Evolutionary conservation across 1,284 basidiomycete genomes (phyloP).

Genomic region (Vanrija pseudolonga): DNA sequence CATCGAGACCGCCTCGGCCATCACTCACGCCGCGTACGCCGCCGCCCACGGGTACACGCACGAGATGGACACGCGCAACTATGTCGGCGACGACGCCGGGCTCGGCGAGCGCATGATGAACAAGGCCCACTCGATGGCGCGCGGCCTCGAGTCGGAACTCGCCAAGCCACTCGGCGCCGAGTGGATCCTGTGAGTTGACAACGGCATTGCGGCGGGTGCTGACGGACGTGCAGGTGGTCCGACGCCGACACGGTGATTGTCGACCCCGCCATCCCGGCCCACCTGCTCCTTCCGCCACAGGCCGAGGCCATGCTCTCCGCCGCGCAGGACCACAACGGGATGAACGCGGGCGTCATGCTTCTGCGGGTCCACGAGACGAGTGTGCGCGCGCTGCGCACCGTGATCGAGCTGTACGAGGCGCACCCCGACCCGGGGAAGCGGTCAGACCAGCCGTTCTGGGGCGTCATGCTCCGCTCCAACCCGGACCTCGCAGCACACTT

Average conservation of each 20-base stretch:
- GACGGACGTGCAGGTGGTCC: neutral
- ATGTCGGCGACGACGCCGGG: neutral
- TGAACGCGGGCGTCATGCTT: conserved; percentile 10
- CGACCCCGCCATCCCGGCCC: conserved; percentile 5
- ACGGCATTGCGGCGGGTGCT: neutral
- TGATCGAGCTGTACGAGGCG: neutral
- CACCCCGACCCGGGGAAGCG: neutral
- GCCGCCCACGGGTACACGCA: conserved; percentile 4
- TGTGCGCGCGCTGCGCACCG: neutral
- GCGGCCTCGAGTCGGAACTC: conserved; percentile 1
- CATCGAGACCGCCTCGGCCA: no score
- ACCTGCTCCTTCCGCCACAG: conserved; percentile 4
- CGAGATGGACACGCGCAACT: neutral
- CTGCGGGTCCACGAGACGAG: neutral
- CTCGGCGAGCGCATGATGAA: conserved; percentile 3
- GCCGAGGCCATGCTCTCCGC: conserved; percentile 2
- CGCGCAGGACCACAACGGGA: conserved; percentile 10
- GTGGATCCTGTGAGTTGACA: conserved; percentile 1
- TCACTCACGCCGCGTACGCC: neutral
- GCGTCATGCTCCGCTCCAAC: conserved; percentile 1
- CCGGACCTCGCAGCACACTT: neutral
- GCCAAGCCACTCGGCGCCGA: neutral
- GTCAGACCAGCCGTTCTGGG: neutral
- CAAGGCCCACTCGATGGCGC: conserved; percentile 8
- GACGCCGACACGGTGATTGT: conserved; percentile 10